Evolutionary conservation across 2,329 filamentous ascomycete species (phyloP).

Genomic region (Catunica adiposa): DNA sequence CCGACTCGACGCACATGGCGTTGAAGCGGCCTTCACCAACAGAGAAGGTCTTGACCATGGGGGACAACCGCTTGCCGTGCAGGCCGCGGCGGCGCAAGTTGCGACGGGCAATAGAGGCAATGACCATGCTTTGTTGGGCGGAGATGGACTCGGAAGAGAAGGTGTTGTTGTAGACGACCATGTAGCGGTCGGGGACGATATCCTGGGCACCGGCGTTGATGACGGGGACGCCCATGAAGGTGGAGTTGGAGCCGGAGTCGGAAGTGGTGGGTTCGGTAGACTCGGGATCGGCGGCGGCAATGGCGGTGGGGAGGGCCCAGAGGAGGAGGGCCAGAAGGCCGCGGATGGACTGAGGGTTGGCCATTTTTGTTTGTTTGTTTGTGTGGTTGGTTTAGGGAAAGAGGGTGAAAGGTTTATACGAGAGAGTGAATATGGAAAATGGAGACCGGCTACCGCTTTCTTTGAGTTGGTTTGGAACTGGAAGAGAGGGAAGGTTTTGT

Average conservation of each 20-base stretch:
- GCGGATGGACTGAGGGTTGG: constrained; percentile 17
- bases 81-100: constrained; percentile 37
- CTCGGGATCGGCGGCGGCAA: constrained; percentile 26
- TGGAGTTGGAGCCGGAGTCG: constrained; percentile 16
- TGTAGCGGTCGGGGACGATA: constrained; percentile 41
- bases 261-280: too few relatives aligned
- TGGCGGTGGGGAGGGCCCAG: constrained; percentile 30
- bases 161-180: constrained; percentile 46
- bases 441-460: constrained; percentile 1
- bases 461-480: background rate
- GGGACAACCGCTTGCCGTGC: constrained; percentile 32
- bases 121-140: constrained; percentile 33
- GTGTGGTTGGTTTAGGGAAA: too few relatives aligned
- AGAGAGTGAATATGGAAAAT: constrained; percentile 3
- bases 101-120: constrained; percentile 35
- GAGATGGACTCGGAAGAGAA: constrained; percentile 32
- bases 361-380: too few relatives aligned
- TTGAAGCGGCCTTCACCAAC: constrained; percentile 31
- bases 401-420: background rate
- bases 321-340: constrained; percentile 15
- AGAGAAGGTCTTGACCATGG: constrained; percentile 28
- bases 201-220: constrained; percentile 32
- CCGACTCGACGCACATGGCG: constrained; percentile 36
- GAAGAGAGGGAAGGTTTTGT: background rate
- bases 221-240: constrained; percentile 29